These are phyloP conservation scores for Salix caprea DNA, from an alignment of 345 rosid genomes.

Conservation along the genomic window DNA sequence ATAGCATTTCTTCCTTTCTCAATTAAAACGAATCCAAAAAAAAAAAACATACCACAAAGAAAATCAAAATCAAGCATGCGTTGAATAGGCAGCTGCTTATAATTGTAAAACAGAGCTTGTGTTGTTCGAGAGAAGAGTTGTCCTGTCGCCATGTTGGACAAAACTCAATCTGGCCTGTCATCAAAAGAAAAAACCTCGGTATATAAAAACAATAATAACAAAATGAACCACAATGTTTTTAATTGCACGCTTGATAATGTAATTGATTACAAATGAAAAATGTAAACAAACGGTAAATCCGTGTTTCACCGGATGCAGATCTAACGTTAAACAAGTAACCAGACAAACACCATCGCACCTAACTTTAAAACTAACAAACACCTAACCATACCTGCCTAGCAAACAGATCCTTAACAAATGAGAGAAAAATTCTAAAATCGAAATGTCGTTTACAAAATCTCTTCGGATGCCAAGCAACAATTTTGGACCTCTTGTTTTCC, in stretches of 20 bases:
- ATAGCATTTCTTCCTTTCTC: too few relatives aligned
- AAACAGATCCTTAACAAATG: background rate
- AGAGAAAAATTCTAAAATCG: background rate
- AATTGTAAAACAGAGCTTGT: conserved; percentile 88
- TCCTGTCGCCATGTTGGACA: conserved; percentile 72
- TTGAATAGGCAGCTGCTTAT: conserved; percentile 93
- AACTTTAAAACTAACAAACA: background rate
- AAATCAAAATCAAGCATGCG: conserved; percentile 99
- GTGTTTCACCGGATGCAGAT: background rate
- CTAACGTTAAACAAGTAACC: background rate
- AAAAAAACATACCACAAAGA: conserved; percentile 62
- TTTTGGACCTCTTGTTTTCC: background rate
- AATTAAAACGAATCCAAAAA: too few relatives aligned
- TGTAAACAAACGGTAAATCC: background rate
- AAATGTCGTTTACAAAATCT: background rate
- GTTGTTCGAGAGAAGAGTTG: conserved; percentile 84
- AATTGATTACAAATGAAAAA: too few relatives aligned
- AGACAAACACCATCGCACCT: background rate
- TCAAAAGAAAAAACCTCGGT: conserved; percentile 4
- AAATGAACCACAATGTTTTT: background rate
- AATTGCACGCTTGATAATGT: background rate
- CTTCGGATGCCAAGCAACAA: background rate
- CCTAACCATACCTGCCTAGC: background rate
- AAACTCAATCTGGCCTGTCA: conserved; percentile 44
- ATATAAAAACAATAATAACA: background rate